Conservation (phyloP, 805 yeast genomes). For the Metschnikowia shivogae region DNA sequence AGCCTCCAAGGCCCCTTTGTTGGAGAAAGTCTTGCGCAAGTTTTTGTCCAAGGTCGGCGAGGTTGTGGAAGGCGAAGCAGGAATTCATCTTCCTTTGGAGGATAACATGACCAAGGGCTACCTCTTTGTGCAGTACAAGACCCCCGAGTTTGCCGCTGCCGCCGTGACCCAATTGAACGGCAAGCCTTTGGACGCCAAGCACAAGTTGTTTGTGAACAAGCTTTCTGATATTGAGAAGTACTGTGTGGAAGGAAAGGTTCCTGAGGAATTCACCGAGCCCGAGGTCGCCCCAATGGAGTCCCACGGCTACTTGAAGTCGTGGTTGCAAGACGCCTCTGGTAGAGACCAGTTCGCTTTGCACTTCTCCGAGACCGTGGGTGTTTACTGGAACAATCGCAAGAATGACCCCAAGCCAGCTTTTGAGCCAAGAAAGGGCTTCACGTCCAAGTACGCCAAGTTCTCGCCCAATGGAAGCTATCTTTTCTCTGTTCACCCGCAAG, state of each 20-base stretch:
- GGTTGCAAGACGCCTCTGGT: slow-evolving; percentile 85
- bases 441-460: slow-evolving; percentile 81
- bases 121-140: slow-evolving; percentile 76
- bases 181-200: slow-evolving; percentile 91
- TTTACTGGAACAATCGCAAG: slow-evolving; percentile 79
- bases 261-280: slow-evolving; percentile 67
- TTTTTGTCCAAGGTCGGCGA: slow-evolving; percentile 75
- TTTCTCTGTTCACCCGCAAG: slow-evolving; percentile 87
- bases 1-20: slow-evolving; percentile 75
- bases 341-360: slow-evolving; percentile 89
- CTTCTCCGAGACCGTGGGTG: slow-evolving; percentile 73
- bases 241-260: slow-evolving; percentile 60
- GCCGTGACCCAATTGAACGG: slow-evolving; percentile 81
- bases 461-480: slow-evolving; percentile 91
- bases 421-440: slow-evolving; percentile 80
- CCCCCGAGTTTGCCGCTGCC: slow-evolving; percentile 61
- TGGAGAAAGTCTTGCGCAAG: slow-evolving; percentile 81
- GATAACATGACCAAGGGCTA: slow-evolving; percentile 82
- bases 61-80: slow-evolving; percentile 54
- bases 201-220: slow-evolving; percentile 79
- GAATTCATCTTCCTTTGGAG: slow-evolving; percentile 77
- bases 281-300: slow-evolving; percentile 65
- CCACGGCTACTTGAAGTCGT: slow-evolving; percentile 78
- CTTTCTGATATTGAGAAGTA: slow-evolving; percentile 78
- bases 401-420: slow-evolving; percentile 70